Evolutionary conservation across 2,329 filamentous ascomycete genomes (phyloP), one percentile per base, ranked within the genome.

Genomic region (Botryotinia narcissicola): DNA sequence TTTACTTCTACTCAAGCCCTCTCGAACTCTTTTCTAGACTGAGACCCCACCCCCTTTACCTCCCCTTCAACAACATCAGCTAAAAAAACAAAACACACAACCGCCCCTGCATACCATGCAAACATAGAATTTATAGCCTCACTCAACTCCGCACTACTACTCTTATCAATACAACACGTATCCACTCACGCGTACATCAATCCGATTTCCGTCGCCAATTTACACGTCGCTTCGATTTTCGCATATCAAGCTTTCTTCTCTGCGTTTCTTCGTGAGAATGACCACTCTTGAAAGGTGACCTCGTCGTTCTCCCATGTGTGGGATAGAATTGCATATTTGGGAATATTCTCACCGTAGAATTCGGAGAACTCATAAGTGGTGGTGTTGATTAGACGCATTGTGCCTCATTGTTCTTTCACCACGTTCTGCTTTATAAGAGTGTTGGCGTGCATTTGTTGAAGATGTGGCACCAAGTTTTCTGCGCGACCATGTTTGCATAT

Each of bases 301-400:
- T 82, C 82, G 22, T 78, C 77, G 25, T 73, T 61, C 1, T 78
- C 79, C 83, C 82, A 83, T 3, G 79, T 81, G 70, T 84, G 83
- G 0, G 82, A 84, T 18, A 84, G 80, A 60, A 84, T 83, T 14
- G 82, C 82, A 67, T 84, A 73, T n/a, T 54, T 25, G 2, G 69
- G 59, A 3, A 63, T n/a, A 22, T 46, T 1, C 10, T 54, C n/a
- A 22, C 69, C 69, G 4, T 35, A 16, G 20, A 71, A 64, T 37
- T 71, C 69, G 29, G 63, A 25, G 6, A 71, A 35, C 9, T 51
- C 9, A 8, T 59, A n/a, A 20, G 67, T 60, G 3, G 3, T n/a
- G 16, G 67, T 16, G 16, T 70, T 54, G 32, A 70, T 54, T 10
- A 60, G 16, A 7, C 67, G 51, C 51, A 70, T 60, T 2, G 6